Evolutionary conservation across 192 early-diverging fungal species (phyloP), one percentile per base, ranked within the genome.

Genomic region (Mortierella hygrophila): DNA sequence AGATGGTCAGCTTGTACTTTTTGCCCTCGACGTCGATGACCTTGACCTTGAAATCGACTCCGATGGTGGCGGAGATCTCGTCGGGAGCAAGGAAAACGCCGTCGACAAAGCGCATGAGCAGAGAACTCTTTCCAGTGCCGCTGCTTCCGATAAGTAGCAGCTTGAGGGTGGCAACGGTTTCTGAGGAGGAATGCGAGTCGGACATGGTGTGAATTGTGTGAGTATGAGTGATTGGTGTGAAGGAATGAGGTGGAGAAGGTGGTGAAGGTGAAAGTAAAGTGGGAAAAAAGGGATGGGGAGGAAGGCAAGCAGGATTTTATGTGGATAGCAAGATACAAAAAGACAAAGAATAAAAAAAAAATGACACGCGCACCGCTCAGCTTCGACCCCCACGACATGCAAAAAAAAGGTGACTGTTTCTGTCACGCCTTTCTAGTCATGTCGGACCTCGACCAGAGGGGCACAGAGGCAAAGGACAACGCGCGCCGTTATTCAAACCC

Each of bases 41-140:
- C 79, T 96, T 98, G 70, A 99, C 97, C 87, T 99, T 99, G 87
- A 99, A 99, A 88, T 99, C 99, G 35, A 99, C 99, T 42, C 98
- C 98, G 76, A 97, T 95, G 41, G 95, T 99, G 41, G 98, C 97
- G 38, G 94, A 94, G 23, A 94, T 94, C 85, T 99, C 96, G 72
- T 99, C 98, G 46, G 96, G 97, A 41, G 96, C 94, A 83, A 97
- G 89, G 90, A 98, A 99, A 65, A 93, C 92, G 82, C 98, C 98
- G 82, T 99, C 98, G 5, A 96, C 97, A 81, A 99, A 99, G 70
- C 98, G 94, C 72, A 98, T 90, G 49, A 99, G 90, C 41, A 99
- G 89, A 13, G 95, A 97, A 57, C 95, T 97, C 88, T 99, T 99
- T 74, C 98, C 98, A 44, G 97, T 97, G 73, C 96, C 97, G 23